phyloP scores from a whole-genome alignment of 331 rosid genomes.

The Prunus yedoensis region DNA sequence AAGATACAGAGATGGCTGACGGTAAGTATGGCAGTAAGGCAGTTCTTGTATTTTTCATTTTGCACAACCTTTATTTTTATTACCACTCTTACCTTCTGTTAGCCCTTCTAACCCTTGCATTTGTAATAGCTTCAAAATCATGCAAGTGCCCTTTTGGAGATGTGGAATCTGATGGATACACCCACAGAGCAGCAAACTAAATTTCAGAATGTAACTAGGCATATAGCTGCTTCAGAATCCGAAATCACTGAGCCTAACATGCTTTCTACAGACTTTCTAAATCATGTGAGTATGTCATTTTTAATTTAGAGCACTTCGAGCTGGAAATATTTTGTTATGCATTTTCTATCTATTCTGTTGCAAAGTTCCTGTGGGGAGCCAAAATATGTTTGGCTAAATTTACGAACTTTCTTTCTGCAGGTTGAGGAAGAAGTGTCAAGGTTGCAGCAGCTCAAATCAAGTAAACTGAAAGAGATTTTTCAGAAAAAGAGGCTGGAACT shows the following conservation, averaged over 20 bases:
- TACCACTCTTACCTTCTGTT: background rate
- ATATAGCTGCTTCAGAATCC: constrained; percentile 55
- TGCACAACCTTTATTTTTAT: background rate
- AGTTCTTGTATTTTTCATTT: constrained; percentile 8
- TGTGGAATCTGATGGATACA: constrained; percentile 82
- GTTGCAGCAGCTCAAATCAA: constrained; percentile 64
- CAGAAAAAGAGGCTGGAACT: constrained; percentile 58
- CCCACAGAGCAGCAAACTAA: constrained; percentile 54
- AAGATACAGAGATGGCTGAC: constrained; percentile 40
- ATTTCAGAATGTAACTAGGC: constrained; percentile 58
- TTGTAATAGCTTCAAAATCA: constrained; percentile 54
- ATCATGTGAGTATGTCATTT: constrained; percentile 43
- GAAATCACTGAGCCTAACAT: constrained; percentile 58
- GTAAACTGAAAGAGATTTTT: constrained; percentile 62
- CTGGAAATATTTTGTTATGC: background rate
- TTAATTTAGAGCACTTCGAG: background rate
- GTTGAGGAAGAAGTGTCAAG: constrained; percentile 69
- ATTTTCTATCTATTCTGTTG: background rate
- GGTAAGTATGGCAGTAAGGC: constrained; percentile 34
- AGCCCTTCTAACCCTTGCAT: constrained; percentile 1
- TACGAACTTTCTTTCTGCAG: constrained; percentile 28
- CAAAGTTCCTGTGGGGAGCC: background rate
- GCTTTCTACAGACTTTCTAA: constrained; percentile 51
- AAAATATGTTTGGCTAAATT: background rate
- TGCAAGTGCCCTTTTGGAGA: constrained; percentile 53